Conservation (phyloP, 768 basidiomycete genomes). For the Trichaptum fuscoviolaceum region DNA sequence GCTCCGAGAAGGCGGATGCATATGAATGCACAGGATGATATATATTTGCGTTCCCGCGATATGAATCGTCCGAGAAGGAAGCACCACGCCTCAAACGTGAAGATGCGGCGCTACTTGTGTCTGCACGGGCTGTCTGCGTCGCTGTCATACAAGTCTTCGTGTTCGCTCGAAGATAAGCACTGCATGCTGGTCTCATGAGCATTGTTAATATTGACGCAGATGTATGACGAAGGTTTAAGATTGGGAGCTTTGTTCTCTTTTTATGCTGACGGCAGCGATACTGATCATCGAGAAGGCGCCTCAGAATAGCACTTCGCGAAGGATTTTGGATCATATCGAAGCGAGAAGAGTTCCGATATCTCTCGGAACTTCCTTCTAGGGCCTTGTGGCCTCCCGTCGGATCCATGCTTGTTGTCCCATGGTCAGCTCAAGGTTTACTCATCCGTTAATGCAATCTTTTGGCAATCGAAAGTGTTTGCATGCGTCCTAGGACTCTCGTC, state of each 20-base stretch:
- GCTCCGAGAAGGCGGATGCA: not conserved
- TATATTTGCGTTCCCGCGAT: not conserved
- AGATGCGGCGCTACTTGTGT: not conserved
- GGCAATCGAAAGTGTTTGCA: not conserved
- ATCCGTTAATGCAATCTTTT: not conserved
- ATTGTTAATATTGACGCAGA: not conserved
- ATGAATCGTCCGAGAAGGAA: not conserved
- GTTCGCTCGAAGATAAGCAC: not conserved
- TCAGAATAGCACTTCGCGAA: not conserved
- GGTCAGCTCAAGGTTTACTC: not conserved
- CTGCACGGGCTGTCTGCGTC: not conserved
- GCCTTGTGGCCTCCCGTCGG: not conserved
- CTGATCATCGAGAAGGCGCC: not conserved
- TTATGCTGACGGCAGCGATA: not conserved
- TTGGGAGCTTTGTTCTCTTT: not conserved
- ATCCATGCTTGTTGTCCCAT: not conserved
- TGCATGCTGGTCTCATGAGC: not conserved
- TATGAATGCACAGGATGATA: not conserved
- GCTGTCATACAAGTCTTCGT: not conserved
- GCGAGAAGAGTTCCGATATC: not conserved
- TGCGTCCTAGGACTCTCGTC: not conserved
- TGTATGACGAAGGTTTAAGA: not conserved
- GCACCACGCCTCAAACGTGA: not conserved
- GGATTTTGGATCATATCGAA: not conserved
- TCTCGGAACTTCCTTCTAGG: not conserved